A percentile compares a stretch with the other conserved stretches of the same genome.
Conservation (phyloP, 352 stramenopile species). For the Pythium aristosporum region DNA sequence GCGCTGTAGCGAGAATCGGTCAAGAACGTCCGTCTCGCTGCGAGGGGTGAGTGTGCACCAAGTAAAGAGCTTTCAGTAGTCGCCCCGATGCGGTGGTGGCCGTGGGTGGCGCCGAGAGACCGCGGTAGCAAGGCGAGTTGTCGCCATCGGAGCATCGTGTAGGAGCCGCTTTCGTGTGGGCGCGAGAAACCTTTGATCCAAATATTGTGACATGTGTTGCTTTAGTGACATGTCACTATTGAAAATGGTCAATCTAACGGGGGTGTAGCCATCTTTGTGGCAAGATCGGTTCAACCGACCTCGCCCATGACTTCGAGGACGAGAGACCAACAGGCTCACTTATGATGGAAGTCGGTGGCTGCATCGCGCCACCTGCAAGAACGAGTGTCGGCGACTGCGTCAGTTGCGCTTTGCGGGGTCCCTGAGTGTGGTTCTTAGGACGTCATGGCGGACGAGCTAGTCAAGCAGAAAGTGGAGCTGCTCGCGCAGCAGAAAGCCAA, state of each 20-base stretch:
- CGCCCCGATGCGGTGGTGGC: not conserved
- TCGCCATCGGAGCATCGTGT: not conserved
- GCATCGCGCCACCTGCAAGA: not conserved
- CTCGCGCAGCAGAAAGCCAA: conserved; percentile 69
- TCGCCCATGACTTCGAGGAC: conserved; percentile 11
- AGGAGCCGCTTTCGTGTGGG: not conserved
- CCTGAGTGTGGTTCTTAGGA: not conserved
- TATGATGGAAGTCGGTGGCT: not conserved
- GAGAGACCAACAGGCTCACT: not conserved
- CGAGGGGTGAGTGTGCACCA: not conserved
- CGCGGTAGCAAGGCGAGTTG: not conserved
- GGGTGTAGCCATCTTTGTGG: conserved; percentile 17
- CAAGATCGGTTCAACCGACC: conserved; percentile 12
- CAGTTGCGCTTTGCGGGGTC: not conserved
- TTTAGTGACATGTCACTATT: conserved; percentile 19
- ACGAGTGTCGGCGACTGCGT: not conserved
- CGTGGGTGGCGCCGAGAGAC: not conserved
- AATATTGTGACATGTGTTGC: conserved; percentile 3
- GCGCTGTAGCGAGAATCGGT: not conserved
- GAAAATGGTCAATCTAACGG: not conserved
- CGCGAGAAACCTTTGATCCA: not conserved
- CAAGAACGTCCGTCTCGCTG: not conserved
- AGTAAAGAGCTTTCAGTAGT: not conserved
- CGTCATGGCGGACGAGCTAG: conserved; percentile 49
- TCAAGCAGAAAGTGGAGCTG: conserved; percentile 79